These are phyloP conservation scores for Trypanosoma scelopori DNA, from an alignment of 208 protist species.

Conservation along the genomic window DNA sequence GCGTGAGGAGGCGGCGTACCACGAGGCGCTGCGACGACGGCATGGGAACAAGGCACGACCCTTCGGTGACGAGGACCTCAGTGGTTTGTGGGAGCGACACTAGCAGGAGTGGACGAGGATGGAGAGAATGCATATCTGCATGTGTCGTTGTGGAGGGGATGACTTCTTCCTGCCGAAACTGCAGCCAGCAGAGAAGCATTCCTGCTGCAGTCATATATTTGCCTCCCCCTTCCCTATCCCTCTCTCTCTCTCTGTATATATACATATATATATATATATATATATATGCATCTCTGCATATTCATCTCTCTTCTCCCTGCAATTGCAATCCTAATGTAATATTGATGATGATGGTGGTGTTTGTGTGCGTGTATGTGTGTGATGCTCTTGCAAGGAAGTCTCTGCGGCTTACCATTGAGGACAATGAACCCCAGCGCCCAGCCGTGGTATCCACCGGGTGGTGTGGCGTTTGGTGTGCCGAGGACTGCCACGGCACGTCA, in stretches of 20 bases:
- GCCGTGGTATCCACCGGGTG: constrained; percentile 34
- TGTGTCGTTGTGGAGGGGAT: too few species aligned
- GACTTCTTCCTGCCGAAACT: not conserved
- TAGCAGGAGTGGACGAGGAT: constrained; percentile 8
- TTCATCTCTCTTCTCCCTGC: not conserved
- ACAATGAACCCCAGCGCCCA: constrained; percentile 40
- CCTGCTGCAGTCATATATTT: not conserved
- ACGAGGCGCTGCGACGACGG: constrained; percentile 68
- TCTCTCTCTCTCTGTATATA: constrained; percentile 8
- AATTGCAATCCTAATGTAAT: too few species aligned
- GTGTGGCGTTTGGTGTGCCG: constrained; percentile 1
- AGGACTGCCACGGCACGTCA: constrained; percentile 4
- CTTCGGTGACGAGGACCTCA: constrained; percentile 74
- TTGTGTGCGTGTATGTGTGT: constrained; percentile 11
- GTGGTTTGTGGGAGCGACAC: constrained; percentile 62
- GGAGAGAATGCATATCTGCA: not conserved
- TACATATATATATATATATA: not conserved
- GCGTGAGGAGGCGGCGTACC: constrained; percentile 70
- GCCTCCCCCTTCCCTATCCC: constrained; percentile 12
- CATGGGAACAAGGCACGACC: constrained; percentile 70
- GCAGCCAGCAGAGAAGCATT: not conserved
- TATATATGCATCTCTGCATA: constrained; percentile 7
- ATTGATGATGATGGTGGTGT: too few species aligned
- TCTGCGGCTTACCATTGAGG: constrained; percentile 12
- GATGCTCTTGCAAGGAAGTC: constrained; percentile 7